These are phyloP conservation scores for Umbelopsis sp. DNA, from an alignment of 192 early-diverging fungal genomes.

Conservation along the genomic window DNA sequence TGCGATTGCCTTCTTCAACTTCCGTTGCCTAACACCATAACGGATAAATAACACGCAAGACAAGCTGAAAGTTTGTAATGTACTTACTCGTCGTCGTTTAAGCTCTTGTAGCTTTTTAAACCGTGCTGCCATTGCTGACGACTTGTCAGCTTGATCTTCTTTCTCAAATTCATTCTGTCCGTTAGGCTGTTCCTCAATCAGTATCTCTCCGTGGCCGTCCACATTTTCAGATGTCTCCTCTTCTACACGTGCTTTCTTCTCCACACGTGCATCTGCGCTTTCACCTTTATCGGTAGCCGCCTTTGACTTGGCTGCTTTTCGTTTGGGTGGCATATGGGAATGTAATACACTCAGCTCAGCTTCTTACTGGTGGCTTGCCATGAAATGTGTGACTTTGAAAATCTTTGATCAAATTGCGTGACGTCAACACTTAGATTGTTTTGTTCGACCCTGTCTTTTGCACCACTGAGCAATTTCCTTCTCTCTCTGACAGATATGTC, in stretches of 20 bases:
- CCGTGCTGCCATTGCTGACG: conserved; percentile 36
- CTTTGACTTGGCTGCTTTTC: conserved; percentile 7
- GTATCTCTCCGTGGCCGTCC: not conserved
- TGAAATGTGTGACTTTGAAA: conserved; percentile 9
- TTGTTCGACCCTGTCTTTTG: conserved; percentile 20
- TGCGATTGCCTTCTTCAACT: conserved; percentile 68
- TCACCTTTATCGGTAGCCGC: not conserved
- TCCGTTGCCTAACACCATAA: conserved; percentile 32
- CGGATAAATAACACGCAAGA: not conserved
- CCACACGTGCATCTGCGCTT: not conserved
- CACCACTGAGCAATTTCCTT: conserved; percentile 7
- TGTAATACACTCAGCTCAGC: not conserved
- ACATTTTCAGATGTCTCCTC: not conserved
- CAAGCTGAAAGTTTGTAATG: not conserved
- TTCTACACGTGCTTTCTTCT: conserved; percentile 4
- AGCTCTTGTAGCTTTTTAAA: conserved; percentile 50
- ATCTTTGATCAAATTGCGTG: not conserved
- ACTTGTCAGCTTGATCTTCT: not conserved
- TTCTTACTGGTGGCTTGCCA: not conserved
- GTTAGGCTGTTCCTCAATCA: not conserved
- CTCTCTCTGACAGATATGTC: conserved; percentile 22
- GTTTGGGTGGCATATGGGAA: conserved; percentile 1
- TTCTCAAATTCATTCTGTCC: not conserved
- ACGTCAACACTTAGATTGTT: conserved; percentile 12
- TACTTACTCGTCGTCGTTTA: conserved; percentile 48